These are phyloP conservation scores for Colletotrichum sp. DNA, from an alignment of 2,329 filamentous ascomycete species.

Conservation along the genomic window DNA sequence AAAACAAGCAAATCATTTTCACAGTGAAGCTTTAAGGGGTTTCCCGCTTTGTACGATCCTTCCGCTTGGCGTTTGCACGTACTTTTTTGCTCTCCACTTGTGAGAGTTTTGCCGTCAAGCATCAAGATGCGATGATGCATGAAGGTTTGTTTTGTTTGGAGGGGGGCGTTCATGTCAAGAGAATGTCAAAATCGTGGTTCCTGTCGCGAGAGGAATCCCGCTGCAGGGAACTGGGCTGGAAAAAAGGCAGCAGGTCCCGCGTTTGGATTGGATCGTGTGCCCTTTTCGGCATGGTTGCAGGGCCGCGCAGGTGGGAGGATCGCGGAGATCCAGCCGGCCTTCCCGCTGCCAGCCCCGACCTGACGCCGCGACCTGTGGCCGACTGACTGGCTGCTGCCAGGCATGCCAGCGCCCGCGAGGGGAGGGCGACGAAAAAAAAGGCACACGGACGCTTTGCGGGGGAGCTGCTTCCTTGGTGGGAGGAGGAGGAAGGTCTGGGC, in stretches of 20 bases:
- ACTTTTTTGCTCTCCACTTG: background rate
- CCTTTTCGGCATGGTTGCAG: background rate
- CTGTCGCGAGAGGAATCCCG: background rate
- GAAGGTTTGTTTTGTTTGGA: background rate
- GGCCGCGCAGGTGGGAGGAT: background rate
- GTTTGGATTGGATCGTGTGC: background rate
- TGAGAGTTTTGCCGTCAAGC: background rate
- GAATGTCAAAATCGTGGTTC: background rate
- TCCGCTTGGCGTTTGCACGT: background rate
- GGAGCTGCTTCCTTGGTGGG: background rate
- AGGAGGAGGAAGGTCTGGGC: background rate
- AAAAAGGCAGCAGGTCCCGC: background rate
- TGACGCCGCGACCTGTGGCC: background rate
- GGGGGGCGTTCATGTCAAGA: background rate
- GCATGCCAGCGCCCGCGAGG: background rate
- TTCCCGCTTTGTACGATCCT: background rate
- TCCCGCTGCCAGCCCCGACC: background rate
- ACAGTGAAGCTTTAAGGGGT: background rate
- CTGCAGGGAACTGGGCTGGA: background rate
- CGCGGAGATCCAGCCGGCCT: constrained; percentile 10
- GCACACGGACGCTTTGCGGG: constrained; percentile 2
- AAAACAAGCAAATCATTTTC: background rate
- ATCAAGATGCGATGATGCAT: background rate
- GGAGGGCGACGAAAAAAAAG: background rate
- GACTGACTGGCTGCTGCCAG: background rate